Evolutionary conservation across 495 filamentous ascomycete species (phyloP), one percentile per base, ranked within the genome.

Genomic region (Talaromyces thailandensis): DNA sequence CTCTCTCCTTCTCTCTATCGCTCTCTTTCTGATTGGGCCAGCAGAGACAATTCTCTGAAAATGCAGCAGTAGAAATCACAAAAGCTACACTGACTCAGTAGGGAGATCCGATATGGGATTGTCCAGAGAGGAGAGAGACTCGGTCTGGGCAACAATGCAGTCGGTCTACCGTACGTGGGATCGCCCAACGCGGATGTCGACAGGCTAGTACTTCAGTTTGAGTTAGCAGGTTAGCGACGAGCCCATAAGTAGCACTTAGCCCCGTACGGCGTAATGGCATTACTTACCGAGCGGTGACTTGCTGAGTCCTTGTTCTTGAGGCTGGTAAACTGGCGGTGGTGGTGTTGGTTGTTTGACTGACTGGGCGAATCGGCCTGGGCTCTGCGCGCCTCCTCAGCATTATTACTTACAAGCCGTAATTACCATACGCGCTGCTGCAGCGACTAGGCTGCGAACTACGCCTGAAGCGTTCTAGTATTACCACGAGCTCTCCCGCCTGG

Each of bases 341-440:
- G 51, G 4, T 55, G 26, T 23, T 28, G 26, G 51, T 12, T 55
- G 26, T 23, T 28, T 55, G 51, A 26, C 51, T 16, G 51, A 12
- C 51, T 16, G 24, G 6, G 50, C 48, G 48, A 52, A 52, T 52
- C 48, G 48, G 51, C 6, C 51, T 55, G 51, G 26, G 51, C 23
- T 48, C 43, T 55, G n/a, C 51, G 51, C 24, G 51, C 50, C 50
- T 26, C 25, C 50, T 53, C 50, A 53, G 18, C 11, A 26, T 55
- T 55, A 55, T 55, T 55, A 55, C 51, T 26, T 55, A 55, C 51
- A 55, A 55, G 51, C 23, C 51, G 51, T 55, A 55, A 55, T 55
- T 55, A 55, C 51, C 51, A 28, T 55, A 55, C 51, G 35, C 24
- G 51, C 51, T 11, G 24, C 24, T 9, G 24, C 24, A 6, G 48